Conservation (phyloP, 73 alveolate genomes). For the Blepharisma stoltei region DNA sequence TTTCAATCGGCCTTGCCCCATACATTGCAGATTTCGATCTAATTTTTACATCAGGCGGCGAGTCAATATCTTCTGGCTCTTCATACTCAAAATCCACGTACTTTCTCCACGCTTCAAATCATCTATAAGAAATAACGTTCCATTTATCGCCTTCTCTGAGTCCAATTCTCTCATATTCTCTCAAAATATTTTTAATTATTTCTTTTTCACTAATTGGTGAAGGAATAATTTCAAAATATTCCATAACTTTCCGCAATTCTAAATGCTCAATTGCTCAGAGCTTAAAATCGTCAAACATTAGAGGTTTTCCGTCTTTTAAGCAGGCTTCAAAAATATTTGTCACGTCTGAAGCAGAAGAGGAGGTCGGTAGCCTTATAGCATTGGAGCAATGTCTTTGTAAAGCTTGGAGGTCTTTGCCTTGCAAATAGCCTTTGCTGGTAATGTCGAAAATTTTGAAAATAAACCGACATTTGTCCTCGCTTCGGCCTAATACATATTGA, state of each 20-base stretch:
- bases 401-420: constrained; percentile 1
- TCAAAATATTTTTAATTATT: constrained; percentile 36
- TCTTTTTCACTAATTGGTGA: constrained; percentile 62
- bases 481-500: constrained; percentile 15
- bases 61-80: background rate
- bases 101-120: constrained; percentile 13
- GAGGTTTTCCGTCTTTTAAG: background rate
- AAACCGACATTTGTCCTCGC: constrained; percentile 6
- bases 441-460: background rate
- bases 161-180: background rate
- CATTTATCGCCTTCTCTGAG: constrained; percentile 26
- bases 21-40: constrained; percentile 4
- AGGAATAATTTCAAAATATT: constrained; percentile 62
- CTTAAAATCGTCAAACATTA: constrained; percentile 38
- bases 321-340: background rate
- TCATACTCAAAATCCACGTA: constrained; percentile 11
- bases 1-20: constrained; percentile 6
- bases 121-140: background rate
- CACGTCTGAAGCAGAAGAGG: no score
- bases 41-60: background rate
- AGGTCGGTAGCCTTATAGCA: background rate
- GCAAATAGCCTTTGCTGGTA: background rate
- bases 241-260: constrained; percentile 37
- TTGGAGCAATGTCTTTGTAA: background rate
- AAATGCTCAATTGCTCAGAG: constrained; percentile 50